A percentile compares a stretch with the other conserved stretches of the same genome.
Conservation (phyloP, 352 stramenopile species). For the Globisporangium parvum region DNA sequence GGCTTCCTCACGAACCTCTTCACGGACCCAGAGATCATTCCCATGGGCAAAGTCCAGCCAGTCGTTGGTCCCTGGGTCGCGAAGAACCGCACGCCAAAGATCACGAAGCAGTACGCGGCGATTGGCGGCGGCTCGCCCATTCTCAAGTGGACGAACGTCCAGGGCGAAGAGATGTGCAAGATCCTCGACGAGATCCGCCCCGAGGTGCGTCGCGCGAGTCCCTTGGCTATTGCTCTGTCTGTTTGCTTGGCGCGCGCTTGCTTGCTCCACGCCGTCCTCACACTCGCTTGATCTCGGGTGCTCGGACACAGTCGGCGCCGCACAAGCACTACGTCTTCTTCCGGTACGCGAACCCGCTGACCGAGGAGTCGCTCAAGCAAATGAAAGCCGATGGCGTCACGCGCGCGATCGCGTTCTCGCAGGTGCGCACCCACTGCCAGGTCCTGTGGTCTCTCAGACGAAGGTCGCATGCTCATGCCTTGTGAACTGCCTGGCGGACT, state of each 20-base stretch:
- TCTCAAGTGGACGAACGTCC: constrained; percentile 94
- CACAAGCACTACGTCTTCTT: constrained; percentile 97
- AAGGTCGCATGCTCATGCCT: too few species aligned
- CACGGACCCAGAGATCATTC: constrained; percentile 98
- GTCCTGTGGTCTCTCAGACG: too few species aligned
- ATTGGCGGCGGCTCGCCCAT: constrained; percentile 98
- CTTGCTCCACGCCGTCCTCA: too few species aligned
- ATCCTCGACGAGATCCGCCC: constrained; percentile 87
- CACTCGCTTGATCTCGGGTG: background rate
- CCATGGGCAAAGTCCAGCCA: constrained; percentile 88
- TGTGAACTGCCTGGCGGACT: too few species aligned
- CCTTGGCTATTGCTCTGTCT: background rate
- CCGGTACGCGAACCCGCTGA: constrained; percentile 97
- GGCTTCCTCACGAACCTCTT: constrained; percentile 99
- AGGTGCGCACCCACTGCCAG: too few species aligned
- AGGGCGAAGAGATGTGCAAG: constrained; percentile 90
- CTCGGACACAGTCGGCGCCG: constrained; percentile 52
- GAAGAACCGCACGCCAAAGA: constrained; percentile 91
- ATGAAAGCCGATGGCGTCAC: constrained; percentile 94
- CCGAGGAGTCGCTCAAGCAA: constrained; percentile 93
- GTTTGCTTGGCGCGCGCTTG: too few species aligned
- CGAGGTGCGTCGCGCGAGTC: constrained; percentile 26
- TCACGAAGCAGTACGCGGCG: constrained; percentile 92
- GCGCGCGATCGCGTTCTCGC: constrained; percentile 95
- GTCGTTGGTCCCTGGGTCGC: constrained; percentile 74